Evolutionary conservation across 768 basidiomycete genomes (phyloP).

Genomic region (Stropharia rugosoannulata): DNA sequence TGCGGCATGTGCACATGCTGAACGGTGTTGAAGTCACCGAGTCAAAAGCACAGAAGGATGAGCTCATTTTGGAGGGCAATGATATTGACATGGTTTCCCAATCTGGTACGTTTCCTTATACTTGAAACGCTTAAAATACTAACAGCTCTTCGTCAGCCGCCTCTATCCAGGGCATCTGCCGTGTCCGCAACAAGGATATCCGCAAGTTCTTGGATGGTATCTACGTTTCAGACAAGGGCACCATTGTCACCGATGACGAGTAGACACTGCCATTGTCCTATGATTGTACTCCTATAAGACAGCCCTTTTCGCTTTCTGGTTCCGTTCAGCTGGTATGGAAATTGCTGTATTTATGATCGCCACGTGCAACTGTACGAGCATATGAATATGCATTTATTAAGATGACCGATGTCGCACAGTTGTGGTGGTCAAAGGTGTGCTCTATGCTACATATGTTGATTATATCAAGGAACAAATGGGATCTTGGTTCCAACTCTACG

Average conservation of each 20-base stretch:
- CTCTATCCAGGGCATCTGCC: constrained; percentile 94
- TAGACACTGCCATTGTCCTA: constrained; percentile 12
- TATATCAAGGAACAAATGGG: constrained; percentile 68
- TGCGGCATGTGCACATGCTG: constrained; percentile 92
- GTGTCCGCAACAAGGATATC: constrained; percentile 99
- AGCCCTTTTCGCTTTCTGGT: background rate
- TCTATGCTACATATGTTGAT: background rate
- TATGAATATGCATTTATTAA: constrained; percentile 5
- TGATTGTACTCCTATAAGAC: constrained; percentile 2
- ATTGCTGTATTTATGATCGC: too few species aligned
- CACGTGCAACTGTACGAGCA: background rate
- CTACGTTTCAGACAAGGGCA: constrained; percentile 84
- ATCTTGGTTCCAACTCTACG: constrained; percentile 81
- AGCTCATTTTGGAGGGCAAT: constrained; percentile 91
- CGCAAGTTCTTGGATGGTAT: constrained; percentile 97
- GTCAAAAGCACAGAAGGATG: constrained; percentile 92
- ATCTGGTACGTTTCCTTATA: constrained; percentile 56
- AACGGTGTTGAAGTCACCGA: constrained; percentile 81
- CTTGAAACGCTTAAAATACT: background rate
- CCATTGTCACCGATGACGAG: constrained; percentile 48
- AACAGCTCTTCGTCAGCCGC: constrained; percentile 55
- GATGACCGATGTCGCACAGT: too few species aligned
- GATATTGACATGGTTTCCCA: constrained; percentile 98
- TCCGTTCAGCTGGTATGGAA: background rate
- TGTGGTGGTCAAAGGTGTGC: too few species aligned